Conservation (phyloP, 305 asterid species). For the Fraxinus xanthoxyloides region DNA sequence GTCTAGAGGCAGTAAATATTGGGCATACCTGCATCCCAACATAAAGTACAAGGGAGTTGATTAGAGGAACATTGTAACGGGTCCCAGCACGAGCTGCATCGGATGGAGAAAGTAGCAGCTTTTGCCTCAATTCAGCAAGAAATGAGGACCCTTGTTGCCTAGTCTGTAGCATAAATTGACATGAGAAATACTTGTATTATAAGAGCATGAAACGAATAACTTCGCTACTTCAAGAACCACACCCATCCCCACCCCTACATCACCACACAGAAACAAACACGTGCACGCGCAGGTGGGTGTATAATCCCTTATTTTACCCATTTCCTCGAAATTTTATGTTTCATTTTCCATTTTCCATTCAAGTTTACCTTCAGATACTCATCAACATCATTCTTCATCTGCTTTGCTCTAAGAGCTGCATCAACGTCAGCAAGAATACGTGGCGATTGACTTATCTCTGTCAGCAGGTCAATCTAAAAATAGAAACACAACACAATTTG, state of each 20-base stretch:
- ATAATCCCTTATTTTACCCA: neutral
- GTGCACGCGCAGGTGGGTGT: neutral
- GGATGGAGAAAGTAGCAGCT: conserved; percentile 71
- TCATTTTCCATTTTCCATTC: neutral
- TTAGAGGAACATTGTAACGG: conserved; percentile 85
- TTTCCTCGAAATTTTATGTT: neutral
- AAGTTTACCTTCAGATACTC: conserved; percentile 85
- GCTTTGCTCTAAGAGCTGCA: conserved; percentile 84
- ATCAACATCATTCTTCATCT: conserved; percentile 86
- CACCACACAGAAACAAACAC: too few relatives aligned
- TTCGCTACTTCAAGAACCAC: neutral
- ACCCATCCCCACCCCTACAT: too few relatives aligned
- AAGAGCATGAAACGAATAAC: neutral
- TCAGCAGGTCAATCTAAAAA: conserved; percentile 78
- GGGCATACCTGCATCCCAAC: conserved; percentile 64
- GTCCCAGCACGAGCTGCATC: conserved; percentile 90
- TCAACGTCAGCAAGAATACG: conserved; percentile 95
- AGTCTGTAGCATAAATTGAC: conserved; percentile 44
- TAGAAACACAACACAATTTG: conserved; percentile 9
- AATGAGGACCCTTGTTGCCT: conserved; percentile 84
- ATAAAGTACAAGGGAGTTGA: conserved; percentile 93
- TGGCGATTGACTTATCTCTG: conserved; percentile 81
- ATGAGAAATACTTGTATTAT: neutral
- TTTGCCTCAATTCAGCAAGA: conserved; percentile 84
- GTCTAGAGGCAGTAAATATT: neutral